Evolutionary conservation across 2,329 filamentous ascomycete genomes (phyloP), one percentile per base, ranked within the genome.

Genomic region (Metarhizium guizhouense): DNA sequence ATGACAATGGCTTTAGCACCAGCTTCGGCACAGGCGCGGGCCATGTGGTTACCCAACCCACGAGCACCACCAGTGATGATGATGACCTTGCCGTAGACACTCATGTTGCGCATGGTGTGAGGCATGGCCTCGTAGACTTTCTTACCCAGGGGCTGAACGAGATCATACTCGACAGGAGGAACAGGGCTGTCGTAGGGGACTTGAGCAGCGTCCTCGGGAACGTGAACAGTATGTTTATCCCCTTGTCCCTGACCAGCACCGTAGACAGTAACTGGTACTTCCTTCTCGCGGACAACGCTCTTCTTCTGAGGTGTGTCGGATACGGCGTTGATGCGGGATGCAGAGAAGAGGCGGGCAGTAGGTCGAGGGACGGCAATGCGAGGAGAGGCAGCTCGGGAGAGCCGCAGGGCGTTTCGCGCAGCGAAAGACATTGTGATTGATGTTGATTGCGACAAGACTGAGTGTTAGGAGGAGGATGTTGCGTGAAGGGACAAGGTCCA

Each of bases 41-140:
- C 87, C 85, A 91, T 91, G 74, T 86, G 79, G 78, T 88, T 88
- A 52, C 88, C 88, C 6, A 92, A 77, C 66, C 88, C 87, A 64
- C 87, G 85, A 59, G 86, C 88, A 69, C 85, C 88, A 66, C 86
- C 87, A 67, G 87, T 90, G 63, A 90, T 72, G 61, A 90, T 78
- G 61, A 88, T 85, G 55, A 85, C 81, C 78, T 89, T 89, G 67
- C 77, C 84, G 68, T 80, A 81, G 58, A 89, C 77, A 53, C 78
- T 83, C 78, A 88, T 86, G 71, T 80, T 86, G 71, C 83, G 78
- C 72, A 90, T 76, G 40, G 84, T 89, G 34, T 79, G 76, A 5
- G 85, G 81, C 67, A 89, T 75, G 47, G 75, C 70, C 51, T 77
- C 69, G 69, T 76, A 83, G 55, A 82, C 73, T 63, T 76, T 74